Percentiles rank a stretch among this genome's conserved stretches.
These are phyloP conservation scores for Tetrastigma voinierianum DNA, from an alignment of 164 flowering plant genomes.

Conservation along the genomic window DNA sequence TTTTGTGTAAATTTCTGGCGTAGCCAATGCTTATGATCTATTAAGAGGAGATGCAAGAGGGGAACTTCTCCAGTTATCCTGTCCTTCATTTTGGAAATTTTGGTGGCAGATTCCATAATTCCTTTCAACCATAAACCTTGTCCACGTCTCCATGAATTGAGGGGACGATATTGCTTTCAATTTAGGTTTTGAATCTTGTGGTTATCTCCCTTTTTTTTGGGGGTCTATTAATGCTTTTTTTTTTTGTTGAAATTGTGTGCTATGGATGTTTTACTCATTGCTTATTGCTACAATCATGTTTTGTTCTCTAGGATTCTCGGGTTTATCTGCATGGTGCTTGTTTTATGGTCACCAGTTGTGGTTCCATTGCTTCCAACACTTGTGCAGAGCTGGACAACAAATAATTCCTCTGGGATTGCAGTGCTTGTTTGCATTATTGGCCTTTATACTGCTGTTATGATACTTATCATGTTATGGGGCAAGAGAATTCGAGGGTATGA, in stretches of 20 bases:
- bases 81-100: neutral
- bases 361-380: slow-evolving; percentile 86
- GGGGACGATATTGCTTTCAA: too few relatives aligned
- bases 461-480: slow-evolving; percentile 75
- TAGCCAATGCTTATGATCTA: too few relatives aligned
- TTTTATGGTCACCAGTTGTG: slow-evolving; percentile 88
- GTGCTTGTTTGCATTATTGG: slow-evolving; percentile 69
- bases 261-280: neutral
- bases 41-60: too few relatives aligned
- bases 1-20: too few relatives aligned
- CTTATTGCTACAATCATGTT: neutral
- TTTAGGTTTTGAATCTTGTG: neutral
- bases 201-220: neutral
- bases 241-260: neutral
- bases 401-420: slow-evolving; percentile 52
- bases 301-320: slow-evolving; percentile 58
- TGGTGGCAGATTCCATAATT: neutral
- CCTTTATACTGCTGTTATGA: slow-evolving; percentile 63
- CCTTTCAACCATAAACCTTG: too few relatives aligned
- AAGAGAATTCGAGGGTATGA: slow-evolving; percentile 72
- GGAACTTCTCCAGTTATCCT: neutral
- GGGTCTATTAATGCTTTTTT: neutral
- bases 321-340: slow-evolving; percentile 82
- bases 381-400: slow-evolving; percentile 69
- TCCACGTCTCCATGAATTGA: too few relatives aligned